A percentile compares a stretch with the other conserved stretches of the same genome.
Conservation (phyloP, 257 asterid genomes). For the Ocimum tenuiflorum region DNA sequence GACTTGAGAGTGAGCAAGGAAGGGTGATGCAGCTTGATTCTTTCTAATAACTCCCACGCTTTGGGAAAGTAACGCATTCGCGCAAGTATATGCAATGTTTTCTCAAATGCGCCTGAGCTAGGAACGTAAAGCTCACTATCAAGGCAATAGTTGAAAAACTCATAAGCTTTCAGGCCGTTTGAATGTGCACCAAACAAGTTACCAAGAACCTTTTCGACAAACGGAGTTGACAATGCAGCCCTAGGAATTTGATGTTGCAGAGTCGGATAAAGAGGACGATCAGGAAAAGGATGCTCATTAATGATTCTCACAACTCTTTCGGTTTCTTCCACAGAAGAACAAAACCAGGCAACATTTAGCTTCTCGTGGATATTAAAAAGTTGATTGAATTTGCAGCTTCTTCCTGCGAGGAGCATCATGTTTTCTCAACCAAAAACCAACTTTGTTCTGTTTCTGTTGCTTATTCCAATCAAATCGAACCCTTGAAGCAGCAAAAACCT, state of each 20-base stretch:
- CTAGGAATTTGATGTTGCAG: slow-evolving; percentile 39
- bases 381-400: slow-evolving; percentile 6
- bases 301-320: slow-evolving; percentile 48
- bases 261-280: slow-evolving; percentile 42
- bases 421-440: slow-evolving; percentile 2
- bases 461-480: neutral
- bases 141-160: slow-evolving; percentile 62
- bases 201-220: slow-evolving; percentile 73
- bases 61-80: slow-evolving; percentile 84
- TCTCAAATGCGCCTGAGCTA: slow-evolving; percentile 80
- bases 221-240: slow-evolving; percentile 36
- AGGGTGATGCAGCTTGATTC: slow-evolving; percentile 44
- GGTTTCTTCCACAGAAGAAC: slow-evolving; percentile 30
- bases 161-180: slow-evolving; percentile 83
- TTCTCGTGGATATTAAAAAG: slow-evolving; percentile 19
- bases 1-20: slow-evolving; percentile 73
- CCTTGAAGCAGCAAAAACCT: neutral
- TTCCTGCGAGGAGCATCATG: slow-evolving; percentile 27
- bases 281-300: slow-evolving; percentile 63
- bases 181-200: slow-evolving; percentile 72
- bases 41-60: slow-evolving; percentile 72
- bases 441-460: neutral
- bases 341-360: slow-evolving; percentile 29
- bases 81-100: slow-evolving; percentile 74
- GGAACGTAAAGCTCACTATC: slow-evolving; percentile 40